Evolutionary conservation across 140 eudicot species (phyloP).

Genomic region (Flaveria floridana): DNA sequence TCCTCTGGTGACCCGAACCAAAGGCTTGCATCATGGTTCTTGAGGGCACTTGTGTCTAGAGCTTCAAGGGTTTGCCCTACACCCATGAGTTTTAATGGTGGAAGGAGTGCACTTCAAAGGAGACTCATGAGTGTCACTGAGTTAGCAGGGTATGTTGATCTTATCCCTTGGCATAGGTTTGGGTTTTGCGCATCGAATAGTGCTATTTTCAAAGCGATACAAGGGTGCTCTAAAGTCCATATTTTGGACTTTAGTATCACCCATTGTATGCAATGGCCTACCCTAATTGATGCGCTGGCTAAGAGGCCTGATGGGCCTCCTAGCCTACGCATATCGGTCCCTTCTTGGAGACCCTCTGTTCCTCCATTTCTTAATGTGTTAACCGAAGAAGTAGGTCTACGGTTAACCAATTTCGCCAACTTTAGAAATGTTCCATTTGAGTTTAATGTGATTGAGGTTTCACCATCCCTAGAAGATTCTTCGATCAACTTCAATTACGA

Average conservation of each 20-base stretch:
- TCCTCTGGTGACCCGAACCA: slow-evolving; percentile 77
- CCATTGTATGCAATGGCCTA: slow-evolving; percentile 89
- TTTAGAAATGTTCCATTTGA: slow-evolving; percentile 68
- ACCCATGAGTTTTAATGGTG: slow-evolving; percentile 40
- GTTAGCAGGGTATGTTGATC: slow-evolving; percentile 79
- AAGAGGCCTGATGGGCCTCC: slow-evolving; percentile 72
- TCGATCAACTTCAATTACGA: slow-evolving; percentile 42
- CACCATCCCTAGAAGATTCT: slow-evolving; percentile 31
- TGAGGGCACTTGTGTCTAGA: slow-evolving; percentile 64
- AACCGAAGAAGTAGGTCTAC: slow-evolving; percentile 61
- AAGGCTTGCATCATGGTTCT: slow-evolving; percentile 77
- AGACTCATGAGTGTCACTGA: slow-evolving; percentile 63
- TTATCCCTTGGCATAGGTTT: slow-evolving; percentile 82
- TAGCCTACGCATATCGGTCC: slow-evolving; percentile 54
- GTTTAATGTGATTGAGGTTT: slow-evolving; percentile 52
- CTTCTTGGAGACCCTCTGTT: slow-evolving; percentile 67
- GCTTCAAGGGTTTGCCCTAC: slow-evolving; percentile 74
- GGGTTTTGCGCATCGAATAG: slow-evolving; percentile 81
- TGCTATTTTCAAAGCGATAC: slow-evolving; percentile 56
- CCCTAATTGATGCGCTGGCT: slow-evolving; percentile 63
- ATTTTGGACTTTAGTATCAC: slow-evolving; percentile 69
- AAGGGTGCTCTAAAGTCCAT: slow-evolving; percentile 61
- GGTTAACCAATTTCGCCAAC: slow-evolving; percentile 67
- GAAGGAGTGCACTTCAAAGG: slow-evolving; percentile 31
- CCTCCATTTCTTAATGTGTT: slow-evolving; percentile 67